A percentile compares a stretch with the other conserved stretches of the same genome.
Conservation (phyloP, 2,329 filamentous ascomycete genomes). For the Fusarium neocosmosporiellum region DNA sequence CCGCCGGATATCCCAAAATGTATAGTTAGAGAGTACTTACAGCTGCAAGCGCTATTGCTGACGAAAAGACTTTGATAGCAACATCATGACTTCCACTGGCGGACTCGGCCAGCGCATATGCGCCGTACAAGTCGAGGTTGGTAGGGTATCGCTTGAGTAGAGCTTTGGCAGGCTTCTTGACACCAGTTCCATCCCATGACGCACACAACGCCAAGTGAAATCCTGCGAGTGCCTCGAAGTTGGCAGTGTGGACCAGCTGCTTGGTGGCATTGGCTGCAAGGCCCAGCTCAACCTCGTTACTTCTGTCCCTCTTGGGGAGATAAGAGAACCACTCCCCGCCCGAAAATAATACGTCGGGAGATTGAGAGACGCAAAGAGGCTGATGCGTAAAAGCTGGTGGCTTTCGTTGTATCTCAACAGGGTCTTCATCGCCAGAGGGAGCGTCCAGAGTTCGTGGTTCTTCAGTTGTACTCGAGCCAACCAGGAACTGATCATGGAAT, state of each 20-base stretch:
- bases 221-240: slow-evolving; percentile 62
- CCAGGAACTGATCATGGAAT: slow-evolving; percentile 47
- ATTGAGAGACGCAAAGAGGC: slow-evolving; percentile 47
- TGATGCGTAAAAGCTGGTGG: slow-evolving; percentile 47
- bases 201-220: slow-evolving; percentile 78
- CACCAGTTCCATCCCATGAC: slow-evolving; percentile 61
- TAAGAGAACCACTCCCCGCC: slow-evolving; percentile 58
- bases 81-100: slow-evolving; percentile 66
- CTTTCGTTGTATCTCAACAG: slow-evolving; percentile 38
- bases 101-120: slow-evolving; percentile 80
- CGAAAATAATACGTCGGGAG: slow-evolving; percentile 66
- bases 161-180: slow-evolving; percentile 77
- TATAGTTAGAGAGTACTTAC: slow-evolving; percentile 38
- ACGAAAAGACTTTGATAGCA: slow-evolving; percentile 73
- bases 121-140: slow-evolving; percentile 78
- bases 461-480: slow-evolving; percentile 4
- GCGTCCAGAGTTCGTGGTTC: background rate
- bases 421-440: slow-evolving; percentile 13
- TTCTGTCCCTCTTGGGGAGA: slow-evolving; percentile 44
- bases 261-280: slow-evolving; percentile 67
- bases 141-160: slow-evolving; percentile 76
- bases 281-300: slow-evolving; percentile 49
- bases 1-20: background rate
- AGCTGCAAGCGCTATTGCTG: slow-evolving; percentile 62
- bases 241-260: slow-evolving; percentile 63